A percentile compares a stretch with the other conserved stretches of the same genome.
Evolutionary conservation across 108 stramenopile genomes (phyloP).

Genomic region (Cylindrotheca fusiformis): DNA sequence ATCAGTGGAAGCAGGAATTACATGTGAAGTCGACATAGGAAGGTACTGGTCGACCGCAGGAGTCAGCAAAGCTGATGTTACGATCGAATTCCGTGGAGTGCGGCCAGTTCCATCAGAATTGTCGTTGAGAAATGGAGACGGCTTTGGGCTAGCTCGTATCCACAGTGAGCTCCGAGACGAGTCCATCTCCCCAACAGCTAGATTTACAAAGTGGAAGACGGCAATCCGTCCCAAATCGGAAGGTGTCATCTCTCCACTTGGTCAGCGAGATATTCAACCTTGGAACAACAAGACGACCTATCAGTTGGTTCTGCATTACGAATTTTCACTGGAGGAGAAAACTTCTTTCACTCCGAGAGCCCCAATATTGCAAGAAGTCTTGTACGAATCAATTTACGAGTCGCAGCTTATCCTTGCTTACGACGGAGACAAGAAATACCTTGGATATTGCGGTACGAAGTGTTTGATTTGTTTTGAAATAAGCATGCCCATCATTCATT

Average conservation of each 20-base stretch:
- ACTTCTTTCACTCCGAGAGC: slow-evolving; percentile 33
- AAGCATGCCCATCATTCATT: no score
- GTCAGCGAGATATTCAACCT: slow-evolving; percentile 48
- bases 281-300: slow-evolving; percentile 45
- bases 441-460: slow-evolving; percentile 28
- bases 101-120: slow-evolving; percentile 33
- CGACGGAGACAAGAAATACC: slow-evolving; percentile 53
- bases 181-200: slow-evolving; percentile 46
- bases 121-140: slow-evolving; percentile 16
- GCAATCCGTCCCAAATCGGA: slow-evolving; percentile 44
- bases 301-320: slow-evolving; percentile 52
- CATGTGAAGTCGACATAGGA: slow-evolving; percentile 56
- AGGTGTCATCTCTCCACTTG: slow-evolving; percentile 35
- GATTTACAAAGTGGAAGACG: slow-evolving; percentile 48
- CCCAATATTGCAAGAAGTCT: slow-evolving; percentile 48
- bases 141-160: slow-evolving; percentile 33
- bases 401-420: slow-evolving; percentile 61
- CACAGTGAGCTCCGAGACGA: slow-evolving; percentile 39
- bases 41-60: slow-evolving; percentile 67
- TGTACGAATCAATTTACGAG: slow-evolving; percentile 71
- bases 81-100: slow-evolving; percentile 61
- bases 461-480: no score
- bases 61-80: slow-evolving; percentile 31
- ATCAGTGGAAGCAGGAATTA: slow-evolving; percentile 43
- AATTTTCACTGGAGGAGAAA: slow-evolving; percentile 52